Conservation (phyloP, 495 filamentous ascomycete genomes). For the Tricharina praecox region DNA sequence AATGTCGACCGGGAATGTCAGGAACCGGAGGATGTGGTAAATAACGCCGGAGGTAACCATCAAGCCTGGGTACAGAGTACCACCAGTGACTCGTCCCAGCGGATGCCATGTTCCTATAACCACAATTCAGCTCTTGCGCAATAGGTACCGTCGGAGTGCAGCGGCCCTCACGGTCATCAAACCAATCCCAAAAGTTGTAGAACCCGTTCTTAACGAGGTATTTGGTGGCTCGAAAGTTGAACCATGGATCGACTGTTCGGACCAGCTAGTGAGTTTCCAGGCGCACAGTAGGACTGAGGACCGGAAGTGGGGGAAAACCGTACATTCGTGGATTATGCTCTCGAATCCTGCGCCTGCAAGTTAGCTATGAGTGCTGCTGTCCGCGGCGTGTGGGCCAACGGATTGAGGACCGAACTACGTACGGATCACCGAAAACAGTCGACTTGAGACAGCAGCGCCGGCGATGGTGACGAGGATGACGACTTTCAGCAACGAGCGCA, state of each 20-base stretch:
- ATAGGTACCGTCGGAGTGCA: not conserved
- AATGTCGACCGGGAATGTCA: constrained; percentile 93
- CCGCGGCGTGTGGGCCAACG: too few relatives aligned
- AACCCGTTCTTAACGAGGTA: constrained; percentile 94
- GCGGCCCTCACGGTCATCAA: constrained; percentile 69
- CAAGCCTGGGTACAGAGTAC: constrained; percentile 92
- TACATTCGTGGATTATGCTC: constrained; percentile 99
- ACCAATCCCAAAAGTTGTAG: constrained; percentile 99
- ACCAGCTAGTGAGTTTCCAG: not conserved
- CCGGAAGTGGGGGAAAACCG: constrained; percentile 28
- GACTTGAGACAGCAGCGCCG: constrained; percentile 78
- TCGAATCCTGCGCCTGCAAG: constrained; percentile 54
- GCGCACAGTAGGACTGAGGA: constrained; percentile 2
- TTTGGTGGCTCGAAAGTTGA: constrained; percentile 97
- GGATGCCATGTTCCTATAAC: constrained; percentile 88
- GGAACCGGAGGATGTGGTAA: constrained; percentile 80
- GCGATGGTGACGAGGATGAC: constrained; percentile 89
- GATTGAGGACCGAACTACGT: too few relatives aligned
- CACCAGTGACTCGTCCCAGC: constrained; percentile 93
- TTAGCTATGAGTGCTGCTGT: too few relatives aligned
- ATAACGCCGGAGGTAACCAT: constrained; percentile 98
- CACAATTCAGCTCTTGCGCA: constrained; percentile 1
- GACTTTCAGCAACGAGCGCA: constrained; percentile 71
- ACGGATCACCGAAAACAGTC: constrained; percentile 96
- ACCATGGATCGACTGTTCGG: constrained; percentile 90